These are phyloP conservation scores for Penicillium sclerotigenum DNA, from an alignment of 2,329 filamentous ascomycete genomes.

Conservation along the genomic window DNA sequence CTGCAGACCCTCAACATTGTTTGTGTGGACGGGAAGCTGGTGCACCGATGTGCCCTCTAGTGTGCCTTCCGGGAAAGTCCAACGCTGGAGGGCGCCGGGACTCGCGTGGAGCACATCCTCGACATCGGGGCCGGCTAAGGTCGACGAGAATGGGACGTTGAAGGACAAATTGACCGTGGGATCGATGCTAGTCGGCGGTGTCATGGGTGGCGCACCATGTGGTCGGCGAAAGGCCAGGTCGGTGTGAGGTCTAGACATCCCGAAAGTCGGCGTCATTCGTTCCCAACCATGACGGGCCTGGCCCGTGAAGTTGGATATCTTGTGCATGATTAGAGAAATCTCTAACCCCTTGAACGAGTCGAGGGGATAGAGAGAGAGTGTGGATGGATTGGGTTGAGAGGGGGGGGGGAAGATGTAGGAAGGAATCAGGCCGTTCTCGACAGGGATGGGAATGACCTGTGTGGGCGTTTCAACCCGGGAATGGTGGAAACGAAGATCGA, in stretches of 20 bases:
- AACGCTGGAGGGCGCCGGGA: slow-evolving; percentile 79
- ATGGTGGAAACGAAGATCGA: slow-evolving; percentile 32
- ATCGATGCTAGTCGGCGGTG: slow-evolving; percentile 69
- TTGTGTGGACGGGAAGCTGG: slow-evolving; percentile 85
- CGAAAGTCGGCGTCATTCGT: slow-evolving; percentile 64
- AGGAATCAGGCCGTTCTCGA: slow-evolving; percentile 27
- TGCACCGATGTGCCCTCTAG: slow-evolving; percentile 80
- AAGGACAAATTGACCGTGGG: slow-evolving; percentile 87
- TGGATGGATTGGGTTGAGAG: slow-evolving; percentile 12
- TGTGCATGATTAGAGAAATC: slow-evolving; percentile 54
- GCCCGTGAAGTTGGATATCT: slow-evolving; percentile 66
- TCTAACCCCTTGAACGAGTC: slow-evolving; percentile 36
- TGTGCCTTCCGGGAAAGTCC: slow-evolving; percentile 87
- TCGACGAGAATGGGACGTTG: slow-evolving; percentile 94
- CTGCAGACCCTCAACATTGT: slow-evolving; percentile 77
- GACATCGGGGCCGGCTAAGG: slow-evolving; percentile 84
- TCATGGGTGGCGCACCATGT: slow-evolving; percentile 49
- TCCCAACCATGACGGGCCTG: slow-evolving; percentile 66
- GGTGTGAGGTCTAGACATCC: slow-evolving; percentile 59
- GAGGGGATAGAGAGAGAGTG: slow-evolving; percentile 34
- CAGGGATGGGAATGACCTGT: slow-evolving; percentile 35
- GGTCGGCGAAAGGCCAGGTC: slow-evolving; percentile 58
- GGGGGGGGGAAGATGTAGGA: not conserved
- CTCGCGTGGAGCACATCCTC: slow-evolving; percentile 95
- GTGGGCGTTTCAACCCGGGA: slow-evolving; percentile 27